Conservation (phyloP, 1,139 yeast genomes). For the Saccharomycopsis crataegensis region DNA sequence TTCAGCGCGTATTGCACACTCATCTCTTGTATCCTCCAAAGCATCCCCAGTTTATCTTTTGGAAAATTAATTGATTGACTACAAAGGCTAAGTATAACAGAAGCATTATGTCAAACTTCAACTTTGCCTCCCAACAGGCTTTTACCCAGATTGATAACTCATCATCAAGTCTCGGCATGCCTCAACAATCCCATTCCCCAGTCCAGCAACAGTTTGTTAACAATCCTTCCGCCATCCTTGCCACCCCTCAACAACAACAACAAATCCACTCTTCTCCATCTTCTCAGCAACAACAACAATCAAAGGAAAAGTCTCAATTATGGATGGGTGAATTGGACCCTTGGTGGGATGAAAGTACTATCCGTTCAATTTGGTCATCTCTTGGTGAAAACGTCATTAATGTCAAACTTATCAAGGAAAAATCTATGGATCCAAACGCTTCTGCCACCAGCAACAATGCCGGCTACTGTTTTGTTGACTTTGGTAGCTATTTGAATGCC, state of each 20-base stretch:
- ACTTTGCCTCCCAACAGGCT: not conserved
- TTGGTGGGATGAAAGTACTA: constrained; percentile 67
- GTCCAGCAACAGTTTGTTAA: not conserved
- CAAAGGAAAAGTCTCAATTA: constrained; percentile 25
- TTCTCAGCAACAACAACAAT: constrained; percentile 2
- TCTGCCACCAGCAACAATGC: constrained; percentile 34
- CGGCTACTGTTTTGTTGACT: constrained; percentile 84
- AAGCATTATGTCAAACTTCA: not conserved
- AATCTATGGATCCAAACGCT: constrained; percentile 24
- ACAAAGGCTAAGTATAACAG: not conserved
- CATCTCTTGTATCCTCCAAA: no score
- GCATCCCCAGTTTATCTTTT: no score
- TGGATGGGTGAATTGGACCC: constrained; percentile 98
- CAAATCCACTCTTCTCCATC: constrained; percentile 10
- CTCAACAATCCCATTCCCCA: not conserved
- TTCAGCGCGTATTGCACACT: no score
- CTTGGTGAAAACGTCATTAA: constrained; percentile 42
- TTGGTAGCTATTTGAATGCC: constrained; percentile 58
- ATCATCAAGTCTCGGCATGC: not conserved
- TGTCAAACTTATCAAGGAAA: constrained; percentile 56
- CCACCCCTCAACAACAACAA: not conserved
- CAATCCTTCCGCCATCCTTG: not conserved
- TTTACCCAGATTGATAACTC: not conserved
- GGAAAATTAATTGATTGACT: not conserved
- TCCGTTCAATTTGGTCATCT: constrained; percentile 60